phyloP scores from a whole-genome alignment of 1,284 basidiomycete species.

The Ustilago trichophora region DNA sequence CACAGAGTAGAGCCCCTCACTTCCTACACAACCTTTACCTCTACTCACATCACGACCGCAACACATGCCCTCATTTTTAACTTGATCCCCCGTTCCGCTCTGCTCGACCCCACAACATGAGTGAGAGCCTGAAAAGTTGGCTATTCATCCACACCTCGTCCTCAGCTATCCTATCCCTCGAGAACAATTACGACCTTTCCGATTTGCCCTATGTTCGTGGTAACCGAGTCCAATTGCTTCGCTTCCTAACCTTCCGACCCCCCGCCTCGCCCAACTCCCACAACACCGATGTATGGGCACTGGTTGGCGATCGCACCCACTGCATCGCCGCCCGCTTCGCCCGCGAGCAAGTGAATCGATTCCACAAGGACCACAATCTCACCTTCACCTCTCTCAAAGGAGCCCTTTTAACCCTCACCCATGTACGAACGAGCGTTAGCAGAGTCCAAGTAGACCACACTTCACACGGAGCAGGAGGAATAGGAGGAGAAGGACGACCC shows the following conservation, averaged over 20 bases:
- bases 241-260: constrained; percentile 33
- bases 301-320: constrained; percentile 39
- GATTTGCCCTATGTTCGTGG: constrained; percentile 29
- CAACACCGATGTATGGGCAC: constrained; percentile 18
- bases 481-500: background rate
- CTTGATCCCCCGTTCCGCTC: background rate
- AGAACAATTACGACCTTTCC: constrained; percentile 11
- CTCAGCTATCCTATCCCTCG: constrained; percentile 1
- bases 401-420: constrained; percentile 23
- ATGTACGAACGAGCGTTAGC: constrained; percentile 7
- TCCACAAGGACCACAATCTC: constrained; percentile 4
- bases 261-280: background rate
- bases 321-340: constrained; percentile 29
- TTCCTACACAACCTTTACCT: too few relatives aligned
- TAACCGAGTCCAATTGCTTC: constrained; percentile 38
- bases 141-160: constrained; percentile 10
- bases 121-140: constrained; percentile 35
- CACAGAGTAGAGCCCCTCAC: too few relatives aligned
- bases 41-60: too few relatives aligned
- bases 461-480: background rate
- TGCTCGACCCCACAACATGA: constrained; percentile 17
- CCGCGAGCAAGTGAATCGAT: background rate
- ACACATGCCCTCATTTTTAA: too few relatives aligned
- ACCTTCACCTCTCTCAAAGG: constrained; percentile 37
- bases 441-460: constrained; percentile 4